Evolutionary conservation across 2,329 filamentous ascomycete species (phyloP).

Genomic region (Penicillium sp.): DNA sequence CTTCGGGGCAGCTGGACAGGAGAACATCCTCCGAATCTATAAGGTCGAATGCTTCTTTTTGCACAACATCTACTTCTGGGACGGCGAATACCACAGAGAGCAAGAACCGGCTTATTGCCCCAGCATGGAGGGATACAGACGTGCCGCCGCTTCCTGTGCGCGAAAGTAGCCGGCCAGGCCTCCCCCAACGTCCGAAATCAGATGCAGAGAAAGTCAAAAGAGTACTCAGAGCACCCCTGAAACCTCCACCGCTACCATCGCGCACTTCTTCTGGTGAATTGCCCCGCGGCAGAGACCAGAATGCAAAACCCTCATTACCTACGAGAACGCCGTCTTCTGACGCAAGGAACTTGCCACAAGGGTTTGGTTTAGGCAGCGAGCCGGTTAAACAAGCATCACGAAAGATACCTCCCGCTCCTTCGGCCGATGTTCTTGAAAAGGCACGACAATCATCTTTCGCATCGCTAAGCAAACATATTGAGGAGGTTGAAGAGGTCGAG

Average conservation of each 20-base stretch:
- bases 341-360: slow-evolving; percentile 2
- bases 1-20: slow-evolving; percentile 32
- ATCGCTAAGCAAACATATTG: slow-evolving; percentile 39
- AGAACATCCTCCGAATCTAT: slow-evolving; percentile 49
- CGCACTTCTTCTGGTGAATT: slow-evolving; percentile 6
- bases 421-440: slow-evolving; percentile 32
- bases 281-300: not conserved
- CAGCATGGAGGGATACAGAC: slow-evolving; percentile 53
- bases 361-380: slow-evolving; percentile 16
- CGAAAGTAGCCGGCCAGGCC: slow-evolving; percentile 21
- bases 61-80: slow-evolving; percentile 44
- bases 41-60: slow-evolving; percentile 51
- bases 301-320: slow-evolving; percentile 3
- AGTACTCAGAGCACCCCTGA: not conserved
- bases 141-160: slow-evolving; percentile 53
- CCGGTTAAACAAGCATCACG: slow-evolving; percentile 21
- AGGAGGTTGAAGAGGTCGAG: slow-evolving; percentile 20
- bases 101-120: slow-evolving; percentile 45
- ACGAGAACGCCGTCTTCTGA: slow-evolving; percentile 5
- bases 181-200: slow-evolving; percentile 22
- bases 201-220: slow-evolving; percentile 7
- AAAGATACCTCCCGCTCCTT: slow-evolving; percentile 31
- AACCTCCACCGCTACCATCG: slow-evolving; percentile 9
- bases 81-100: slow-evolving; percentile 34
- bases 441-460: slow-evolving; percentile 46